Conservation (phyloP, 768 basidiomycete species). For the Roridomyces roridus region DNA sequence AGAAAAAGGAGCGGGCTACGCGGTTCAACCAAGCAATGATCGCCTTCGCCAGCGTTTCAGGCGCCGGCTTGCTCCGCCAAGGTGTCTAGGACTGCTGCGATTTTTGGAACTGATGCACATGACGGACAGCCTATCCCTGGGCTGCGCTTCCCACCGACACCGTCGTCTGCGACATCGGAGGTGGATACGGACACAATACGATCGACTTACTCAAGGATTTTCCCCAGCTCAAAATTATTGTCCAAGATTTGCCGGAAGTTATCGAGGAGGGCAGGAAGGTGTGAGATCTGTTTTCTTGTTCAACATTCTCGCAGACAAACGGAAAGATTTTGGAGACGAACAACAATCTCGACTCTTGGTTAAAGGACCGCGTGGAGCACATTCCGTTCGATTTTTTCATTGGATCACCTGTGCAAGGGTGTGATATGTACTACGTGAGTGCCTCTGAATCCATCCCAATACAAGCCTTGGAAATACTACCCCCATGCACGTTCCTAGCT, state of each 20-base stretch:
- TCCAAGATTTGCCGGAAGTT: constrained; percentile 43
- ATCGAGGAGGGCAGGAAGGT: constrained; percentile 38
- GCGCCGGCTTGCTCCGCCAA: constrained; percentile 32
- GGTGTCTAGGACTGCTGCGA: constrained; percentile 21
- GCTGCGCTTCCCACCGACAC: constrained; percentile 30
- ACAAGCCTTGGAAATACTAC: no score
- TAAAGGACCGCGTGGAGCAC: constrained; percentile 22
- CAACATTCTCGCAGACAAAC: no score
- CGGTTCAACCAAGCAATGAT: no score
- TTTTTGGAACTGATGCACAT: neutral
- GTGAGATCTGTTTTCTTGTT: neutral
- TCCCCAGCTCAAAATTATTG: constrained; percentile 39
- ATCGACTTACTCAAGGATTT: constrained; percentile 38
- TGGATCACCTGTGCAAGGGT: constrained; percentile 22
- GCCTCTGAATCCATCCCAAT: no score
- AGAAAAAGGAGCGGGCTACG: no score
- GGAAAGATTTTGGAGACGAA: no score
- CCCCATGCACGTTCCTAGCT: no score
- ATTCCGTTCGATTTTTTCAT: constrained; percentile 34
- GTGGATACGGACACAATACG: constrained; percentile 42
- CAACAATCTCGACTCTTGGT: no score
- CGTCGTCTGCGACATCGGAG: constrained; percentile 46
- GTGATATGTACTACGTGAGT: constrained; percentile 35
- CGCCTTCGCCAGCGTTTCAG: constrained; percentile 35
- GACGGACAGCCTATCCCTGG: constrained; percentile 44